Evolutionary conservation across 768 basidiomycete species (phyloP), one percentile per base, ranked within the genome.

Genomic region (Antrodiella citrinella): DNA sequence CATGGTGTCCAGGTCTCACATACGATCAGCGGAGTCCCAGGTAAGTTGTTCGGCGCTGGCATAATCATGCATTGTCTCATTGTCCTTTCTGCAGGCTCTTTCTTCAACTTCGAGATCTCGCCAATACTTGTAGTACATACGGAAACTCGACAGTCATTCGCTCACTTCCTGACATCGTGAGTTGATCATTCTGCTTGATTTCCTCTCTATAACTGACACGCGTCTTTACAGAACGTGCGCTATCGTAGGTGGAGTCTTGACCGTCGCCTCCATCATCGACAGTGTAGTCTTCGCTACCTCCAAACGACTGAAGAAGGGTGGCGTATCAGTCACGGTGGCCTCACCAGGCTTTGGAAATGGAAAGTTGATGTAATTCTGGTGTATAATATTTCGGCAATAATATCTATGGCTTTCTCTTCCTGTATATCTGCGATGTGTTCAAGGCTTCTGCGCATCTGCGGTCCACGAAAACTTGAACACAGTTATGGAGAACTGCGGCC

Each of bases 121-220:
- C 95, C 94, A 11, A 93, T 99, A 61, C 84, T 90, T 45, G 86
- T 99, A 46, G 84, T 93, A 20, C 93, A 97, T 64, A 77, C 80
- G 10, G 95, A 98, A 63, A 84, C 80, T 26, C 78, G 92, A 49
- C 94, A 98, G 67, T 90, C 91, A 0, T 95, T 98, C 66, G 95
- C 96, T 2, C 96, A 99, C 69, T 98, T 98, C 75, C 70, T 98
- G 22, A 97, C 96, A 41, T 97, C 94, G 89, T 94, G 62, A 62
- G 92, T 76, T 13, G 19, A 49, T 45, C 24, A 19, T 4, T 13
- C 30, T 24, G 9, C 52, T 11, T 47, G 11, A n/a, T n/a, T 47
- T 21, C 48, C 21, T 52, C 19, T 21, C 26, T 30, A 7, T 50
- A 38, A 26, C 49, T 52, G 23, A 41, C 23, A 45, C 20, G 35